These are phyloP conservation scores for Dentiscutata heterogama DNA, from an alignment of 371 early-diverging fungal species.

Conservation along the genomic window DNA sequence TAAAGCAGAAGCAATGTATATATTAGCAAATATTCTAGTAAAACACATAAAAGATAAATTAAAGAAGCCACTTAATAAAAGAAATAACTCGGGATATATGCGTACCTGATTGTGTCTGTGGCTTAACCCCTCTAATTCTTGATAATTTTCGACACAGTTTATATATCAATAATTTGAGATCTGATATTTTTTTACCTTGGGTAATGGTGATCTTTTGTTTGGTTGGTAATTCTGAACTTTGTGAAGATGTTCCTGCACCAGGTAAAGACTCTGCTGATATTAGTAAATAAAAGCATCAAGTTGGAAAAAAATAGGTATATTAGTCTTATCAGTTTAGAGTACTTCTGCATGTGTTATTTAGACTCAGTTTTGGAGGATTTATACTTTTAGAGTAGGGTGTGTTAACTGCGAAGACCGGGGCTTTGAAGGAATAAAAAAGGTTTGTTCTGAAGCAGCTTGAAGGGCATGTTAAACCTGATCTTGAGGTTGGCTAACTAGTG, in stretches of 20 bases:
- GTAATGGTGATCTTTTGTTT: conserved; percentile 33
- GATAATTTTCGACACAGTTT: conserved; percentile 32
- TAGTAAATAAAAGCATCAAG: background rate
- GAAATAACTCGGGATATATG: too few relatives aligned
- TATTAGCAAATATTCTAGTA: conserved; percentile 8
- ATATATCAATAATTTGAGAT: conserved; percentile 46
- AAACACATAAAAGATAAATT: conserved; percentile 13
- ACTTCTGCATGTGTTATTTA: conserved; percentile 27
- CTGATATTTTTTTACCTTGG: conserved; percentile 41
- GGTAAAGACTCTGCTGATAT: background rate
- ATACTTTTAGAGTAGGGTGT: background rate
- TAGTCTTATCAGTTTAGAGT: background rate
- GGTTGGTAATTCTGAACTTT: conserved; percentile 30
- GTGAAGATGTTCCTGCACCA: background rate
- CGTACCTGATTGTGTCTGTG: conserved; percentile 43
- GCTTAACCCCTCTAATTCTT: conserved; percentile 40
- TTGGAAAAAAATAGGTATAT: too few relatives aligned
- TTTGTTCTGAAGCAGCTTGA: background rate
- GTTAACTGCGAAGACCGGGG: conserved; percentile 31
- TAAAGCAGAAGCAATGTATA: conserved; percentile 22
- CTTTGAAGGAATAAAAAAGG: conserved; percentile 32
- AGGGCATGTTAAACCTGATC: background rate
- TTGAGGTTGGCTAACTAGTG: background rate
- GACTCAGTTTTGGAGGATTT: background rate
- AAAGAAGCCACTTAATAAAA: background rate